These are phyloP conservation scores for Penicillium brevicompactum DNA, from an alignment of 2,329 filamentous ascomycete species.

Conservation along the genomic window DNA sequence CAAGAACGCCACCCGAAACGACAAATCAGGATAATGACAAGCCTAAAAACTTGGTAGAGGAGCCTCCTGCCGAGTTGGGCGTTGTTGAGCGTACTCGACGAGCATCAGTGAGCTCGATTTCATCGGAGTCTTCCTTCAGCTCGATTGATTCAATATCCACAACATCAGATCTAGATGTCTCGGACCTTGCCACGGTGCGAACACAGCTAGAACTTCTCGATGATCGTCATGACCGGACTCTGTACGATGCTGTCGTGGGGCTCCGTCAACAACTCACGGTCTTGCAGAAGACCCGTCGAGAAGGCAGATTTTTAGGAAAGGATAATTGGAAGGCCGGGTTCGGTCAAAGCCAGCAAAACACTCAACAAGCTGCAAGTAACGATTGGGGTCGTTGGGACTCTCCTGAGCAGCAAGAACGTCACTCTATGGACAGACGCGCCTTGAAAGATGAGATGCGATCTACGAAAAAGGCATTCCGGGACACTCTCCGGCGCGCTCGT, in stretches of 20 bases:
- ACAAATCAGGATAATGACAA: not conserved
- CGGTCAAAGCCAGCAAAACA: conserved; percentile 9
- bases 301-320: conserved; percentile 27
- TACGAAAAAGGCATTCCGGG: conserved; percentile 40
- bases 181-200: conserved; percentile 39
- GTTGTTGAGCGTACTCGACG: conserved; percentile 26
- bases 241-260: conserved; percentile 38
- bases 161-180: conserved; percentile 38
- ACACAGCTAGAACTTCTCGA: conserved; percentile 37
- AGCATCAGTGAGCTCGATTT: conserved; percentile 30
- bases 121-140: conserved; percentile 38
- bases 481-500: conserved; percentile 37
- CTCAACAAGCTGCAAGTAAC: conserved; percentile 14
- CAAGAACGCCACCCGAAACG: not conserved
- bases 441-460: conserved; percentile 42
- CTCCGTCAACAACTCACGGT: conserved; percentile 38
- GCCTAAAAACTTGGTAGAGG: not conserved
- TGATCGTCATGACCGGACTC: conserved; percentile 38
- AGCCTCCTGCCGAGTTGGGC: conserved; percentile 1
- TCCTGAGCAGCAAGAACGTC: conserved; percentile 34
- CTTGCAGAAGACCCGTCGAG: conserved; percentile 37
- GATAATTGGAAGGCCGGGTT: conserved; percentile 25
- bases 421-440: conserved; percentile 30
- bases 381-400: conserved; percentile 42
- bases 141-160: conserved; percentile 42